Conservation (phyloP, 139 green algal species). For the Haematococcus sp. region DNA sequence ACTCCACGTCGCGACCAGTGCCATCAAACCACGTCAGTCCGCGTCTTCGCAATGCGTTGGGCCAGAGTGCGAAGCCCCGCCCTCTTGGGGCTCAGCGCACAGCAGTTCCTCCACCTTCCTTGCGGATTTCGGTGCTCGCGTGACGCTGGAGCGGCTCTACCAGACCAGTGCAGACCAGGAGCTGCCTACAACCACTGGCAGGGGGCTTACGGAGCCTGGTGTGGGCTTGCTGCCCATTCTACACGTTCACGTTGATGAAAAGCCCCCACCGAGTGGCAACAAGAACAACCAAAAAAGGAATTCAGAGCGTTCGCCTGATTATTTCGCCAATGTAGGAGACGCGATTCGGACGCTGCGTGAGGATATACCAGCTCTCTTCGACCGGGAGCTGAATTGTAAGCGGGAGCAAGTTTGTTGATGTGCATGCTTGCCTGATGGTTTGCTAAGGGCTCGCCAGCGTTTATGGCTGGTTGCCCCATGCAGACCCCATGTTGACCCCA, state of each 20-base stretch:
- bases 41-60: too few species aligned
- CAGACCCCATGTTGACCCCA: too few species aligned
- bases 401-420: background rate
- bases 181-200: too few species aligned
- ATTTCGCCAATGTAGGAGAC: conserved; percentile 93
- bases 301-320: conserved; percentile 60
- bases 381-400: conserved; percentile 86
- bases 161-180: background rate
- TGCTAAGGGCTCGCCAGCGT: background rate
- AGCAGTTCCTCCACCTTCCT: conserved; percentile 9
- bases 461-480: background rate
- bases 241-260: conserved; percentile 17
- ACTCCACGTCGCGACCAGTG: too few species aligned
- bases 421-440: background rate
- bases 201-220: too few species aligned
- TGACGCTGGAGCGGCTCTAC: conserved; percentile 27
- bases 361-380: conserved; percentile 85
- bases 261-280: conserved; percentile 18
- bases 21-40: too few species aligned
- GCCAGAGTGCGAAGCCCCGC: too few species aligned
- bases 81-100: too few species aligned
- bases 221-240: too few species aligned
- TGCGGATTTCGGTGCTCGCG: conserved; percentile 13
- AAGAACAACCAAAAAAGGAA: conserved; percentile 26
- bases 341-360: conserved; percentile 86